Conservation (phyloP, 257 asterid species). For the Misopates orontium region DNA sequence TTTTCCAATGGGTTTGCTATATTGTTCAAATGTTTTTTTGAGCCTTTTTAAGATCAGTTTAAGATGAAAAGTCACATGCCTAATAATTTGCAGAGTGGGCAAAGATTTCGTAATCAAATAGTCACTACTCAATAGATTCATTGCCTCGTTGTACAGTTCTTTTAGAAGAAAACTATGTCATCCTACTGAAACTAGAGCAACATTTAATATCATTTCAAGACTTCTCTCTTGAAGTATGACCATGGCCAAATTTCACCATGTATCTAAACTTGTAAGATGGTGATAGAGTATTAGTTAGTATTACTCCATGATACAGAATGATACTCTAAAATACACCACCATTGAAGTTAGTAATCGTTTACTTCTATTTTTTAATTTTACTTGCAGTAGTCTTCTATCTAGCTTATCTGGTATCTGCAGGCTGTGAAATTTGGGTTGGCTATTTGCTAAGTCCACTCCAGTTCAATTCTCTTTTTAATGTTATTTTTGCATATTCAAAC, state of each 20-base stretch:
- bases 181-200: background rate
- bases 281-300: background rate
- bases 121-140: background rate
- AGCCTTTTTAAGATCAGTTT: background rate
- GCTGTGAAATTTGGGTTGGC: slow-evolving; percentile 5
- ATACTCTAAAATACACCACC: background rate
- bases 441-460: slow-evolving; percentile 8
- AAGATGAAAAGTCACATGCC: background rate
- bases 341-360: too few species aligned
- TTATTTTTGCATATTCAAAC: slow-evolving; percentile 18
- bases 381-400: background rate
- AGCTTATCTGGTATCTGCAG: slow-evolving; percentile 1
- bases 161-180: background rate
- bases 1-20: background rate
- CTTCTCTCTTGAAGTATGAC: background rate
- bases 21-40: background rate
- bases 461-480: slow-evolving; percentile 10
- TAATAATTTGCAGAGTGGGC: background rate
- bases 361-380: background rate
- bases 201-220: background rate
- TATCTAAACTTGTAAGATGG: background rate
- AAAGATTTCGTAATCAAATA: slow-evolving; percentile 5
- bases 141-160: slow-evolving; percentile 14
- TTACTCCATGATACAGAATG: slow-evolving; percentile 6
- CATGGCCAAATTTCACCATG: background rate